Evolutionary conservation across 2,329 filamentous ascomycete genomes (phyloP).

Genomic region (Diplocarpon mali): DNA sequence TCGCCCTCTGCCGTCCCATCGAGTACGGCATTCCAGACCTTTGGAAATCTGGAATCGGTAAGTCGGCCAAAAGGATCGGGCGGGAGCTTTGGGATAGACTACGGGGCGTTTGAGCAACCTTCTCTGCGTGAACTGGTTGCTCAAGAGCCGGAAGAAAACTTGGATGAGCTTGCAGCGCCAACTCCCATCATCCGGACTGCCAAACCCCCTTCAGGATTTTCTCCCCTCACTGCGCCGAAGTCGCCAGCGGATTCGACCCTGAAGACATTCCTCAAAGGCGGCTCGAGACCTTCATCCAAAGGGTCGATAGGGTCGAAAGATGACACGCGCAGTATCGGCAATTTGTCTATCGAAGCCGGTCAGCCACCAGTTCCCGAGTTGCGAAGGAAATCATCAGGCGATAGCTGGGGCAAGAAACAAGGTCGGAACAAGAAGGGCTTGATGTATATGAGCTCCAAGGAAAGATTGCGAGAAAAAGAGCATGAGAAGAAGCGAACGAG

Average conservation of each 20-base stretch:
- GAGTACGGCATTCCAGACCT: constrained; percentile 15
- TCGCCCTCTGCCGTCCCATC: constrained; percentile 30
- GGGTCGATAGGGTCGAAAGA: constrained; percentile 44
- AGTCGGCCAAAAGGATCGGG: constrained; percentile 19
- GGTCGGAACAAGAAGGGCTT: constrained; percentile 44
- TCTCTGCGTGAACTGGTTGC: constrained; percentile 38
- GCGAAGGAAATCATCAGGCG: constrained; percentile 41
- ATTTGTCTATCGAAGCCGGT: constrained; percentile 50
- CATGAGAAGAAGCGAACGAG: constrained; percentile 47
- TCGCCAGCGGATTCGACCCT: constrained; percentile 37
- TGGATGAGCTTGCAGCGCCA: constrained; percentile 49
- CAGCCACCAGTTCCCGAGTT: constrained; percentile 37
- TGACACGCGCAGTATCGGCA: constrained; percentile 51
- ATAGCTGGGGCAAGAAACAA: constrained; percentile 52
- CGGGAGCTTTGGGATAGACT: constrained; percentile 58
- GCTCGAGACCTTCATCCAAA: constrained; percentile 46
- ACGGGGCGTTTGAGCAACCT: constrained; percentile 50
- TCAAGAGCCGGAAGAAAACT: constrained; percentile 30
- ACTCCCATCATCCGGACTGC: constrained; percentile 71
- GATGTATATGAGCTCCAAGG: constrained; percentile 65
- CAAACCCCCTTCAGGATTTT: constrained; percentile 68
- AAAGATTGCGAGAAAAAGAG: constrained; percentile 52
- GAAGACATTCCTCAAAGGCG: constrained; percentile 46
- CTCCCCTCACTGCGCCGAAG: constrained; percentile 54
- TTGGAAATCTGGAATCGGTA: constrained; percentile 14